A percentile compares a stretch with the other conserved stretches of the same genome.
Evolutionary conservation across 352 stramenopile genomes (phyloP).

Genomic region (Pythium aquatile): DNA sequence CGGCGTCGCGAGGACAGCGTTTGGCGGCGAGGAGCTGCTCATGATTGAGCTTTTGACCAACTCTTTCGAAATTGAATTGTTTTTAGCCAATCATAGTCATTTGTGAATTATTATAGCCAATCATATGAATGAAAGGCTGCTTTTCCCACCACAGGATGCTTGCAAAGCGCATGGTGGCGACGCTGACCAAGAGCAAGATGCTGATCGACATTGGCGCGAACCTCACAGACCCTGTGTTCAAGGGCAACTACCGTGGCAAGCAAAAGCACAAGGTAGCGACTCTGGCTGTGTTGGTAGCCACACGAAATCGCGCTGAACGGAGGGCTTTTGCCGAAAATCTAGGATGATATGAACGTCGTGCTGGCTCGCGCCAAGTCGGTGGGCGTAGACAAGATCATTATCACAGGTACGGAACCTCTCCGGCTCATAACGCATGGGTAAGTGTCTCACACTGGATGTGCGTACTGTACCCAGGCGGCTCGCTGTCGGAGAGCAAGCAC

Average conservation of each 20-base stretch:
- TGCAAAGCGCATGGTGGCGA: constrained; percentile 7
- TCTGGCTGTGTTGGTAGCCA: constrained; percentile 44
- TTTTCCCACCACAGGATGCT: neutral
- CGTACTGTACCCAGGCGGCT: constrained; percentile 29
- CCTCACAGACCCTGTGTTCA: constrained; percentile 84
- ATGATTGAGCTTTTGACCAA: neutral
- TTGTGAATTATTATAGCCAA: neutral
- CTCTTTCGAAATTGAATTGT: neutral
- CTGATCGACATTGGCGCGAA: constrained; percentile 92
- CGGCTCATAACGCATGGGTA: too few relatives aligned
- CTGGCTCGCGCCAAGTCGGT: constrained; percentile 78
- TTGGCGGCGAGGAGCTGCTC: neutral
- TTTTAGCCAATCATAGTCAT: neutral
- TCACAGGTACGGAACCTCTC: constrained; percentile 86
- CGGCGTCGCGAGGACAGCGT: neutral
- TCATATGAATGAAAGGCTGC: neutral
- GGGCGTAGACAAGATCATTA: constrained; percentile 91
- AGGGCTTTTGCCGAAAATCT: neutral
- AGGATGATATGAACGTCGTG: constrained; percentile 86
- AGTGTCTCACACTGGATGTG: too few relatives aligned
- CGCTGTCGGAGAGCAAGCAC: constrained; percentile 31
- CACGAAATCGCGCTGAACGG: constrained; percentile 26
- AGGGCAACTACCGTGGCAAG: constrained; percentile 81
- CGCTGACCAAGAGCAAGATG: neutral
- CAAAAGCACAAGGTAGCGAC: constrained; percentile 58